A percentile compares a stretch with the other conserved stretches of the same genome.
Evolutionary conservation across 345 rosid species (phyloP).

Genomic region (Barbarea vulgaris): DNA sequence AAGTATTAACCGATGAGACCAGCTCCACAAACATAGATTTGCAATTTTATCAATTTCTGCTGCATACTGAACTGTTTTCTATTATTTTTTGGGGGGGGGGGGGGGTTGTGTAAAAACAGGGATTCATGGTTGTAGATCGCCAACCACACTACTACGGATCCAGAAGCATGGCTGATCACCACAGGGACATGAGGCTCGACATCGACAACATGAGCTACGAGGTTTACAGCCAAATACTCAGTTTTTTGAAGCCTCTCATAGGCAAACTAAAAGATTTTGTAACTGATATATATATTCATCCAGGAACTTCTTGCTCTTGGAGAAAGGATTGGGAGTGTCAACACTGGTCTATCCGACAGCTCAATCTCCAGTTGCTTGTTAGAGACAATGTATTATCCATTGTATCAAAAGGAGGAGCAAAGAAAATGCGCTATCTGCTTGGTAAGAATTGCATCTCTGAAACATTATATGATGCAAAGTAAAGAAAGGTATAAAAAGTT

Average conservation of each 20-base stretch:
- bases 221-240: conserved; percentile 44
- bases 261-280: conserved; percentile 5
- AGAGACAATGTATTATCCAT: conserved; percentile 45
- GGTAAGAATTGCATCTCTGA: conserved; percentile 51
- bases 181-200: conserved; percentile 88
- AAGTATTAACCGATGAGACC: not conserved
- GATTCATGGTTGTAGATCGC: conserved; percentile 56
- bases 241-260: not conserved
- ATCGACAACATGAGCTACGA: conserved; percentile 84
- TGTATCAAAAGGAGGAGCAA: conserved; percentile 53
- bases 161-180: conserved; percentile 63
- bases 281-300: conserved; percentile 16
- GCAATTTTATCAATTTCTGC: not conserved
- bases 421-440: conserved; percentile 75
- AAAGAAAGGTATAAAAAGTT: not conserved
- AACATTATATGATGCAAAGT: not conserved
- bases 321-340: conserved; percentile 86
- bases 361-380: conserved; percentile 58
- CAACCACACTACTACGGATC: conserved; percentile 57
- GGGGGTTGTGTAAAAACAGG: conserved; percentile 53
- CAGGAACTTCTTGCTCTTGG: conserved; percentile 90
- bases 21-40: not conserved
- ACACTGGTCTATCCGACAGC: conserved; percentile 74
- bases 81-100: not conserved
- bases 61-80: conserved; percentile 21